Base-by-base conservation (phyloP, 306 rosid genomes). In the barrel medic (Medicago truncatula) region DNA sequence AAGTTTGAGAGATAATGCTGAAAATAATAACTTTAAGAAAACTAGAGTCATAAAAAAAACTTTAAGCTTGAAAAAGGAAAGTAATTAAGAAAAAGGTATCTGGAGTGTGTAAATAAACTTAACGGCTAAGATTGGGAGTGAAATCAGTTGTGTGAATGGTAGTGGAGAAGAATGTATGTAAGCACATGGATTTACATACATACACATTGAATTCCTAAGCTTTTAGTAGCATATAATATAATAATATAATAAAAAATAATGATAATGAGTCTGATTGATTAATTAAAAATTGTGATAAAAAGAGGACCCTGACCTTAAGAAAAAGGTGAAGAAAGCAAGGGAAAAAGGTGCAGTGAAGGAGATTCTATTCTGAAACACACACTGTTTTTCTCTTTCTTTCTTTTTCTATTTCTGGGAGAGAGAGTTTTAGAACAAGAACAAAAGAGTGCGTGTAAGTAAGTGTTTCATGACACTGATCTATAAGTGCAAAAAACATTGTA, bases 51-150 rank as follows among this genome's bases (percentile, higher is more conserved):
- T 28, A 28, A 28, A 28, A 28, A 28, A 28, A 28, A 28, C 31
- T 28, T 28, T 28, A 63, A 82, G 77, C 71, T 40, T 53, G 72
- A 66, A 34, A 56, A 71, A 68, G 71, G 71, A 53, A 11, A 36
- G 56, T 62, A 76, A 46, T 17, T 69, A 78, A 76, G 12, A 43
- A 65, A 64, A 69, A 58, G 71, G 6, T 70, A 44, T 59, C 34
- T 43, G 25, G 34, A 74, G 77, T 38, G 38, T 59, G 41, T 39
- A 52, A 47, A 77, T 47, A 81, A 61, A 64, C 93, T 81, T 87
- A 61, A 54, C 57, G 58, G 88, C 82, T 84, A 90, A 88, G 96
- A 83, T 84, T 88, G 76, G 78, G 44, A 73, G 65, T 39, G 21
- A 83, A 64, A 68, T 52, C 14, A 43, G 79, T 36, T 71, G 78